A percentile compares a stretch with the other conserved stretches of the same genome.
phyloP scores from a whole-genome alignment of 2,329 filamentous ascomycete genomes.

The Hymenoscyphus infarciens region DNA sequence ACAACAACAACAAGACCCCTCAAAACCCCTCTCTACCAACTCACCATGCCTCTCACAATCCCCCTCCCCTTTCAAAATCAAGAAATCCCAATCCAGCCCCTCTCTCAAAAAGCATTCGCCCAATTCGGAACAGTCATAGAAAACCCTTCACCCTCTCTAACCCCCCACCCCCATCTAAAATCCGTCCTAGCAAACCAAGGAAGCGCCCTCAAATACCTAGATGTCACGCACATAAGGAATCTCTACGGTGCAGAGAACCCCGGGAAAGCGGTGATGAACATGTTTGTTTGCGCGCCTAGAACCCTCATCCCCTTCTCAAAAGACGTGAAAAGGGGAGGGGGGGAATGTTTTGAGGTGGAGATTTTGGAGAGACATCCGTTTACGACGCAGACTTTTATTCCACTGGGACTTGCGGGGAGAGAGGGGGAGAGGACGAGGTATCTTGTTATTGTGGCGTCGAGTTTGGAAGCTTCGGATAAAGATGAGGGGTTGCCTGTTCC shows the following conservation, averaged over 20 bases:
- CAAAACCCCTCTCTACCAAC: too few relatives aligned
- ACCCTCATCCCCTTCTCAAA: conserved; percentile 41
- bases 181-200: conserved; percentile 75
- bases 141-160: conserved; percentile 61
- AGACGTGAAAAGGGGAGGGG: conserved; percentile 22
- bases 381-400: conserved; percentile 90
- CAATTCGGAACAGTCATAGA: conserved; percentile 80
- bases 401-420: conserved; percentile 56
- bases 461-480: conserved; percentile 47
- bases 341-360: conserved; percentile 56
- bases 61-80: neutral
- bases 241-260: conserved; percentile 57
- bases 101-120: conserved; percentile 67
- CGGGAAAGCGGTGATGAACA: conserved; percentile 67
- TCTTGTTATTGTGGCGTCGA: conserved; percentile 86
- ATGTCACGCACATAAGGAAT: conserved; percentile 71
- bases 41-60: neutral
- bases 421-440: conserved; percentile 52
- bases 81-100: conserved; percentile 56
- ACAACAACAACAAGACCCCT: neutral
- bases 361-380: conserved; percentile 90
- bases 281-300: conserved; percentile 82
- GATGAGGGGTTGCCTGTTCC: conserved; percentile 41
- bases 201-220: conserved; percentile 79
- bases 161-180: conserved; percentile 44